Evolutionary conservation across 208 protist genomes (phyloP).

Genomic region (Herpetomonas tarakana): DNA sequence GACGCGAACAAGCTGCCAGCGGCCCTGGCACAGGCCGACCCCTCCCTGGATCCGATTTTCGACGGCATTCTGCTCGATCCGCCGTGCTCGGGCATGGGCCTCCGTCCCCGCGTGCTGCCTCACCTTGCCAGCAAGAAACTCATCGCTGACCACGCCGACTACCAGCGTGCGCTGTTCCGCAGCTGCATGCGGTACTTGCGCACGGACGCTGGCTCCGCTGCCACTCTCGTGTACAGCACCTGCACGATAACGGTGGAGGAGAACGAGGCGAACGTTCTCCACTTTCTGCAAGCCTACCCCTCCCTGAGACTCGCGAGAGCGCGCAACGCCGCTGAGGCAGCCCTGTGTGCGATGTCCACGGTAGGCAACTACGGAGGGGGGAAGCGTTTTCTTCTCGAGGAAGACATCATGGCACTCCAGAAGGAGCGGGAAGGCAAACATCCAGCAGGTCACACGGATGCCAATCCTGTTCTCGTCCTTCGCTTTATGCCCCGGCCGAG

Average conservation of each 20-base stretch:
- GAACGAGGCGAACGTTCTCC: constrained; percentile 77
- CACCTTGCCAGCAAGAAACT: constrained; percentile 25
- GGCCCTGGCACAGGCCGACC: neutral
- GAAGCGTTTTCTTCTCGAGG: constrained; percentile 20
- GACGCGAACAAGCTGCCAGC: neutral
- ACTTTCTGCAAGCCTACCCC: constrained; percentile 40
- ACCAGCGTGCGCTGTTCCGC: constrained; percentile 76
- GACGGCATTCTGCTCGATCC: constrained; percentile 79
- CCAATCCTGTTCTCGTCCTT: constrained; percentile 31
- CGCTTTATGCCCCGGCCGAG: constrained; percentile 41
- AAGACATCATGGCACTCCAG: constrained; percentile 28
- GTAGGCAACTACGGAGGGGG: constrained; percentile 6
- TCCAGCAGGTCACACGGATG: neutral
- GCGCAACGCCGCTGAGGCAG: constrained; percentile 19
- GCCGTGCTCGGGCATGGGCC: constrained; percentile 80
- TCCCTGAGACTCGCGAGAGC: constrained; percentile 37
- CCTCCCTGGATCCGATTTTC: constrained; percentile 13
- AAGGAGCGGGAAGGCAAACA: constrained; percentile 14
- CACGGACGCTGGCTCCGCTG: constrained; percentile 9
- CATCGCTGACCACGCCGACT: constrained; percentile 48
- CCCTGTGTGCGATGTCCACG: constrained; percentile 19
- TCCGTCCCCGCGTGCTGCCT: constrained; percentile 59
- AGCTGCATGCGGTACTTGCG: constrained; percentile 42
- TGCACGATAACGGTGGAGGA: constrained; percentile 73
- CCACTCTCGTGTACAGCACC: constrained; percentile 60